These are phyloP conservation scores for Myxozyma kluyveri DNA, from an alignment of 805 yeast species.

Conservation along the genomic window DNA sequence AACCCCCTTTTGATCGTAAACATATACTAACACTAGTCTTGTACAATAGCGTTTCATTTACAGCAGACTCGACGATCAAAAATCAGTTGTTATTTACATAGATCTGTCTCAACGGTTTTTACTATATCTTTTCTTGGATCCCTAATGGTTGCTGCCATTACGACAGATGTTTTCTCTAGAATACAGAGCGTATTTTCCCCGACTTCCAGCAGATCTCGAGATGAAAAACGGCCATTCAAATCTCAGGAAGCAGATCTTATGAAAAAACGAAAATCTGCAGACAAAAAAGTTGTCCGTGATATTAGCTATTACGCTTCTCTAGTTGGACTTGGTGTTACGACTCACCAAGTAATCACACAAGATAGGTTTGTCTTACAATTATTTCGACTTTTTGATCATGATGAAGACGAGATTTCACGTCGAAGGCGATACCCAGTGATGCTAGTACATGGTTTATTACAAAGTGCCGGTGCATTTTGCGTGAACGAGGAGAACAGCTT, in stretches of 20 bases:
- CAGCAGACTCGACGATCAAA: not conserved
- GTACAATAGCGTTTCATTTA: too few species aligned
- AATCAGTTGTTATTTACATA: slow-evolving; percentile 6
- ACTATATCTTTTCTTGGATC: slow-evolving; percentile 22
- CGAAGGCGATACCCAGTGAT: slow-evolving; percentile 58
- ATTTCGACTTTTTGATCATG: slow-evolving; percentile 59
- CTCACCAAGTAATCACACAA: slow-evolving; percentile 60
- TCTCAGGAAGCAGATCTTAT: slow-evolving; percentile 19
- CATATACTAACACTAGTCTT: too few species aligned
- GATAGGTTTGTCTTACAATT: slow-evolving; percentile 78
- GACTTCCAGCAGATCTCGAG: not conserved
- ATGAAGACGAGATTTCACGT: slow-evolving; percentile 36
- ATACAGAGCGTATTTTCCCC: not conserved
- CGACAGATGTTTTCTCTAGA: not conserved
- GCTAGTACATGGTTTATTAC: slow-evolving; percentile 81
- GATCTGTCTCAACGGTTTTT: slow-evolving; percentile 15
- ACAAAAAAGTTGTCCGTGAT: slow-evolving; percentile 48
- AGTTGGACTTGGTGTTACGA: slow-evolving; percentile 58
- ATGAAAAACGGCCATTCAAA: slow-evolving; percentile 17
- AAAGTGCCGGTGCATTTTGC: slow-evolving; percentile 80
- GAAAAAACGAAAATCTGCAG: slow-evolving; percentile 34
- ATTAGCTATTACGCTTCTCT: slow-evolving; percentile 66
- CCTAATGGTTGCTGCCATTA: slow-evolving; percentile 15
- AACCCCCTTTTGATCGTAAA: too few species aligned
- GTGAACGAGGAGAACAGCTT: slow-evolving; percentile 79